Evolutionary conservation across 1,139 yeast genomes (phyloP), one percentile per base, ranked within the genome.

Genomic region (Williopsis jadinii): DNA sequence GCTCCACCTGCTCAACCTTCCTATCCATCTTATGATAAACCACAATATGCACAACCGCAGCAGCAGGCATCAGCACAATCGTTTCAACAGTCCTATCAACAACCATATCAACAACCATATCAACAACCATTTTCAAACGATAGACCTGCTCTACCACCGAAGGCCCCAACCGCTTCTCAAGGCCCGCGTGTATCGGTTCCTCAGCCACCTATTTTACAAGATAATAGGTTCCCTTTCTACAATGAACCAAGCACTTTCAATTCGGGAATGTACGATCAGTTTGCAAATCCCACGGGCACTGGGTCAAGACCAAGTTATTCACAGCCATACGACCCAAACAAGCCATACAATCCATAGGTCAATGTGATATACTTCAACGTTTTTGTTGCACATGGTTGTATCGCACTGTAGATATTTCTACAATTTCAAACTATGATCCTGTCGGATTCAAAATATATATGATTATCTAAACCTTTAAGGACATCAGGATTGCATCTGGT

Each of bases 401-500:
- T n/a, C 24, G 6, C 4, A 19, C 6, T 19, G 24, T 19, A 19
- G 24, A 19, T 4, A 19, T 19, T 4, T 19, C 24, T 19, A 19
- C 24, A 19, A 6, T 19, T 19, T 6, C 24, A 19, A 19, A 6
- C 6, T 19, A 19, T 19, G 24, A 19, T 19, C 6, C 30, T 28
- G 15, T 26, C 24, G 13, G 28, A 28, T 11, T 11, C 30, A 9
- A 9, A n/a, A 28, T 38, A 30, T n/a, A n/a, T 5, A 13, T 9
- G n/a, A 9, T 6, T 13, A 10, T 12, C 40, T 46, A 64, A 32
- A 64, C 58, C 36, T 60, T 57, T 40, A 62, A 53, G 2, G 62
- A 49, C 46, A 73, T 59, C 15, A 55, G 42, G 12, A 52, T 44
- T 1, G 80, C 82, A 57, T 74, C 73, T 2, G 78, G 72, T 29